Evolutionary conservation across 495 filamentous ascomycete genomes (phyloP).

Genomic region (Lasiosphaeria ovina): DNA sequence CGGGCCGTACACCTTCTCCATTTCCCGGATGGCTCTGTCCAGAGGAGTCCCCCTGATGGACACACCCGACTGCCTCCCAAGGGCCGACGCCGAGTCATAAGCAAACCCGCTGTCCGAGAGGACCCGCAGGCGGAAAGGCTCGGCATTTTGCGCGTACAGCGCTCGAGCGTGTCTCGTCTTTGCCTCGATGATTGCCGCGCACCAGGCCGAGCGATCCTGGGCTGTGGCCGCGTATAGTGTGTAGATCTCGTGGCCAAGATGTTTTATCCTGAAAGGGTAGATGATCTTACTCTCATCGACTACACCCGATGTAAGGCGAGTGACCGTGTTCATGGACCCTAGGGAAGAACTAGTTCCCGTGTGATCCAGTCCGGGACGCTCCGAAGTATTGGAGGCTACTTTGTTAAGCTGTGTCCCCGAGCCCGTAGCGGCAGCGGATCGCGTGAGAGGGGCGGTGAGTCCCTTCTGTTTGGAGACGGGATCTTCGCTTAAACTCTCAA

Average conservation of each 20-base stretch:
- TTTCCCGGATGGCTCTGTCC: slow-evolving; percentile 83
- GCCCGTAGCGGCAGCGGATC: slow-evolving; percentile 44
- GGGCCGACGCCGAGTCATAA: slow-evolving; percentile 62
- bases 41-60: slow-evolving; percentile 84
- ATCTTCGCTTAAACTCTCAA: slow-evolving; percentile 89
- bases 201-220: slow-evolving; percentile 81
- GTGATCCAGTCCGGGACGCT: slow-evolving; percentile 62
- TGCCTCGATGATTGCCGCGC: slow-evolving; percentile 86
- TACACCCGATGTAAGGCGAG: slow-evolving; percentile 43
- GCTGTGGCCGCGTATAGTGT: slow-evolving; percentile 79
- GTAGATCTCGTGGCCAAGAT: slow-evolving; percentile 88
- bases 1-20: slow-evolving; percentile 70
- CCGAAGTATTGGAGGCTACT: slow-evolving; percentile 44
- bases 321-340: slow-evolving; percentile 41
- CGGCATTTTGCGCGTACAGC: slow-evolving; percentile 87
- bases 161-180: slow-evolving; percentile 90
- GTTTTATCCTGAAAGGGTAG: slow-evolving; percentile 94
- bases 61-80: slow-evolving; percentile 45
- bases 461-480: slow-evolving; percentile 85
- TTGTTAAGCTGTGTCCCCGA: slow-evolving; percentile 53
- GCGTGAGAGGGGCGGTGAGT: slow-evolving; percentile 63
- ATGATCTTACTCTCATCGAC: slow-evolving; percentile 72
- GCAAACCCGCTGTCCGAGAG: slow-evolving; percentile 91
- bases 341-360: slow-evolving; percentile 56
- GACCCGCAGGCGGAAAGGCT: slow-evolving; percentile 89